These are phyloP conservation scores for Cladosporium austrohemisphaericum DNA, from an alignment of 2,329 filamentous ascomycete species.

Conservation along the genomic window DNA sequence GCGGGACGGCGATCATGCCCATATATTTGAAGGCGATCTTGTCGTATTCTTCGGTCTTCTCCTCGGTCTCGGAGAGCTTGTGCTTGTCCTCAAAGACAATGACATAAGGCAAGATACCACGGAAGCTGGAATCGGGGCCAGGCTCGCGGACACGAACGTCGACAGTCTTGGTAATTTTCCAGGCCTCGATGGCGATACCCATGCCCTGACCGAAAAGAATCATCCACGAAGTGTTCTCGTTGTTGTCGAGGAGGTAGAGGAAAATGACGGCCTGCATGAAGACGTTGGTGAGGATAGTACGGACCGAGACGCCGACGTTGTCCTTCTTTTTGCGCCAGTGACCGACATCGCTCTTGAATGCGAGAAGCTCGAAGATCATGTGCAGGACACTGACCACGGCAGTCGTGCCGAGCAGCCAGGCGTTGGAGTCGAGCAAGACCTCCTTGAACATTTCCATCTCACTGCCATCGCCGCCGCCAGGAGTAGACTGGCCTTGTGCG, in stretches of 20 bases:
- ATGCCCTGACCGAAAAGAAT: slow-evolving; percentile 90
- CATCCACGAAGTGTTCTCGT: slow-evolving; percentile 98
- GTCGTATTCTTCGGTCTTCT: slow-evolving; percentile 98
- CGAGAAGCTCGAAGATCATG: slow-evolving; percentile 91
- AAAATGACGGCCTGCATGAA: slow-evolving; percentile 97
- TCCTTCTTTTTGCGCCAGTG: slow-evolving; percentile 99
- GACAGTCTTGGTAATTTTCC: slow-evolving; percentile 96
- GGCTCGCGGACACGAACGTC: slow-evolving; percentile 76
- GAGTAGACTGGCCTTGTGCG: slow-evolving; percentile 66
- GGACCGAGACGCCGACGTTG: slow-evolving; percentile 92
- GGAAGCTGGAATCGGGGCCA: slow-evolving; percentile 61
- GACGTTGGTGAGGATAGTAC: slow-evolving; percentile 93
- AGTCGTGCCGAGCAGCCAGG: slow-evolving; percentile 82
- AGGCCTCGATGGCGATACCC: slow-evolving; percentile 73
- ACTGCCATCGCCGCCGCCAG: slow-evolving; percentile 79
- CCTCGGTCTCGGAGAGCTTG: slow-evolving; percentile 87
- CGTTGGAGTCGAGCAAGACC: slow-evolving; percentile 88
- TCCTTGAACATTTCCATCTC: slow-evolving; percentile 98
- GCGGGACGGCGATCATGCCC: slow-evolving; percentile 84
- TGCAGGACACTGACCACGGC: slow-evolving; percentile 81
- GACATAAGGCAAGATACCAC: slow-evolving; percentile 58
- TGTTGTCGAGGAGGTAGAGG: slow-evolving; percentile 95
- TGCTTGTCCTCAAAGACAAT: slow-evolving; percentile 95
- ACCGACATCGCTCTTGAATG: slow-evolving; percentile 94
- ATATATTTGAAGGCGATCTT: slow-evolving; percentile 97